Base-by-base conservation (phyloP, 495 filamentous ascomycete species). In the Penicillium odoratum region DNA sequence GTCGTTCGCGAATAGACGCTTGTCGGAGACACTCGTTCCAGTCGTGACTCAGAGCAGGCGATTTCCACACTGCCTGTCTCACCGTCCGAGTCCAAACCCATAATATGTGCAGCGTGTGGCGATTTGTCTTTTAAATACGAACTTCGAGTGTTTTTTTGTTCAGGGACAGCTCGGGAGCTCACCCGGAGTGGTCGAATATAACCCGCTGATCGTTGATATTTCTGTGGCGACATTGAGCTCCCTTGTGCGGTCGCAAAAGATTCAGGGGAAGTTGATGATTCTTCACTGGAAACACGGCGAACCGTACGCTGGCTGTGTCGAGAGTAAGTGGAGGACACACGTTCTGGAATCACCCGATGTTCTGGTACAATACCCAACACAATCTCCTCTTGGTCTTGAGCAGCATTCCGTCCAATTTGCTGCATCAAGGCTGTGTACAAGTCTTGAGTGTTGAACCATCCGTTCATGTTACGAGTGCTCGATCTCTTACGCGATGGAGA, bases 341-440 rank as follows among this genome's bases (percentile, higher is more conserved):
- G 70, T 21, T 68, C 74, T 31, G 72, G 75, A 47, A 72, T 49
- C 26, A 58, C 67, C 33, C 62, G 66, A 53, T 69, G 69, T 51
- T 67, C 64, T 36, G 70, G 65, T 16, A 77, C 70, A 33, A 63
- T 67, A 25, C 72, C 71, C 42, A 66, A 49, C 7, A 67, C 33
- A 3, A 73, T 60, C 16, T 74, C 70, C 56, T 73, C 66, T 21
- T 77, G 28, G 42, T 68, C 64, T 48, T 66, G 31, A 2, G 62
- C 44, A 25, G 58, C 53, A 57, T 71, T 54, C 50, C 65, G 65
- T 36, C 79, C 75, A 47, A 90, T 80, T 29, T 84, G 82, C 60
- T 83, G 86, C 80, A 91, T 86, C 59, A 93, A 73, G 0, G 89
- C 90, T 3, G 86, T 86, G 62, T 89, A 92, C 33, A 93, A 74